phyloP scores from a whole-genome alignment of 768 basidiomycete genomes.

The Lentinus tigrinus region DNA sequence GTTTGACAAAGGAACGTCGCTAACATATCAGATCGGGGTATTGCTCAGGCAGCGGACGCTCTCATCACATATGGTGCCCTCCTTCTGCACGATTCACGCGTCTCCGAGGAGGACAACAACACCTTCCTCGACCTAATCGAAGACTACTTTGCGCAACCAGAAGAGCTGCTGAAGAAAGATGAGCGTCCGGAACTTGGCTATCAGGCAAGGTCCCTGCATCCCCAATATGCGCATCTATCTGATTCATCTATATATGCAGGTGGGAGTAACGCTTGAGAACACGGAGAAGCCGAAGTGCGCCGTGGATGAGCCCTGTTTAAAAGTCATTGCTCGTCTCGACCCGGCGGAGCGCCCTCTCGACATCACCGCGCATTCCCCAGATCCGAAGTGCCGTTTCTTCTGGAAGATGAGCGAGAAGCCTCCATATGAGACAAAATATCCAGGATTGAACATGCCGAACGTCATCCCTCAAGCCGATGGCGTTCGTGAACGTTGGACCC shows the following conservation, averaged over 20 bases:
- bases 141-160: conserved; percentile 85
- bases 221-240: neutral
- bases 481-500: conserved; percentile 65
- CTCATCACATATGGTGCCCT: conserved; percentile 85
- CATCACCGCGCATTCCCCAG: conserved; percentile 73
- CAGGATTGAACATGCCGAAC: conserved; percentile 76
- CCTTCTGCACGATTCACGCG: conserved; percentile 81
- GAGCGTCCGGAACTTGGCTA: conserved; percentile 85
- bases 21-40: too few relatives aligned
- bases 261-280: conserved; percentile 94
- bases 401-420: conserved; percentile 78
- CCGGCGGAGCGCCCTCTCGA: conserved; percentile 84
- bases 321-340: conserved; percentile 74
- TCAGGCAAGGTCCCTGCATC: conserved; percentile 57
- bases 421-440: conserved; percentile 78
- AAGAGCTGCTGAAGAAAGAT: conserved; percentile 63
- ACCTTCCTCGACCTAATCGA: conserved; percentile 87
- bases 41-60: conserved; percentile 71
- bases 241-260: conserved; percentile 24
- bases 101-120: conserved; percentile 77
- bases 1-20: too few relatives aligned
- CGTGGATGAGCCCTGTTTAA: conserved; percentile 77
- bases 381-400: conserved; percentile 95
- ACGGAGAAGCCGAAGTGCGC: conserved; percentile 92
- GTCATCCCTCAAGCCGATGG: conserved; percentile 66